Evolutionary conservation across 2,329 filamentous ascomycete species (phyloP).

Genomic region (Fusarium kyushuense): DNA sequence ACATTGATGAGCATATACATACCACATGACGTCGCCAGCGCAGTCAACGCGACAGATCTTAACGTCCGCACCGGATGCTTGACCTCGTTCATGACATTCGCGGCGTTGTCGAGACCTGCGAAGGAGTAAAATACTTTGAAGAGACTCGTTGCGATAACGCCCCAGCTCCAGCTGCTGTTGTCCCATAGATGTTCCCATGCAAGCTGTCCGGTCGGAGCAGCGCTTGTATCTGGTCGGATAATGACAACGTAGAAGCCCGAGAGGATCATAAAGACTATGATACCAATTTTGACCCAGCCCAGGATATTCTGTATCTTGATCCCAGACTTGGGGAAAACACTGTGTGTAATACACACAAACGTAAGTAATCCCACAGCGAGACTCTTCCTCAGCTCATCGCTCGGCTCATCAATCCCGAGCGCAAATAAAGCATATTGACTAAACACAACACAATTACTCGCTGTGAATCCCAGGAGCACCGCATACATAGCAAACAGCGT

Average conservation of each 20-base stretch:
- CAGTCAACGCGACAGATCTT: conserved; percentile 70
- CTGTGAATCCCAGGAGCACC: conserved; percentile 74
- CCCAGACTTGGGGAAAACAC: conserved; percentile 67
- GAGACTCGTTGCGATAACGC: conserved; percentile 73
- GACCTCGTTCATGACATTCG: conserved; percentile 79
- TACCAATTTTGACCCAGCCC: conserved; percentile 72
- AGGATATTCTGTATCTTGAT: conserved; percentile 71
- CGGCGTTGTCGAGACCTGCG: conserved; percentile 73
- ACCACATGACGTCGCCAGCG: conserved; percentile 70
- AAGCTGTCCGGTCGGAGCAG: conserved; percentile 25
- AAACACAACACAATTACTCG: conserved; percentile 77
- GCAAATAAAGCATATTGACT: conserved; percentile 74
- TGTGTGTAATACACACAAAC: conserved; percentile 68
- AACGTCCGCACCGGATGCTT: conserved; percentile 75
- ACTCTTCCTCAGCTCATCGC: conserved; percentile 64
- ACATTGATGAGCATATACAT: conserved; percentile 77
- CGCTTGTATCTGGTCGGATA: conserved; percentile 51
- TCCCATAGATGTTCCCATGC: conserved; percentile 70
- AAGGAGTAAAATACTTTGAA: conserved; percentile 79
- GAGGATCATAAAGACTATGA: conserved; percentile 71
- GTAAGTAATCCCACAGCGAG: conserved; percentile 70
- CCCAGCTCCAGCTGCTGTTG: conserved; percentile 76
- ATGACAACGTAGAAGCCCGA: conserved; percentile 71
- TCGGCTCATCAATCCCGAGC: conserved; percentile 62
- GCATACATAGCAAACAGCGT: conserved; percentile 73